Conservation (phyloP, 805 yeast species). For the Candida schatavii region DNA sequence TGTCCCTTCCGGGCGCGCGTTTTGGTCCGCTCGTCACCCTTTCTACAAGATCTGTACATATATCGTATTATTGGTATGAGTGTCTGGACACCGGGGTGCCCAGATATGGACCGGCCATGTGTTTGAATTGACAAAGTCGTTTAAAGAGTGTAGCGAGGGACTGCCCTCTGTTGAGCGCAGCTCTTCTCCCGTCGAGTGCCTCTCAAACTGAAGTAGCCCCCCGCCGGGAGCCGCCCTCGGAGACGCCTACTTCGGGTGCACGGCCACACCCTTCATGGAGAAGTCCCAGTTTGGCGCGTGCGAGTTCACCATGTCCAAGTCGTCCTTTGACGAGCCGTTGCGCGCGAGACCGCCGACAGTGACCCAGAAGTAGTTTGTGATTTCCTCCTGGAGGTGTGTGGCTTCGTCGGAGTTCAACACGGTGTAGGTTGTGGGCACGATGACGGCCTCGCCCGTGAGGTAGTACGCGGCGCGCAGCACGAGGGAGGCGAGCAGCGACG, state of each 20-base stretch:
- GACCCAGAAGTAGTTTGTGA: not conserved
- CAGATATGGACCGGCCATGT: too few relatives aligned
- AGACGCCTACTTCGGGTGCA: not conserved
- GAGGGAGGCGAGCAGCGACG: constrained; percentile 8
- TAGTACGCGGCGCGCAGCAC: constrained; percentile 16
- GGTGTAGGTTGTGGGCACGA: not conserved
- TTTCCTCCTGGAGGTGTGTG: not conserved
- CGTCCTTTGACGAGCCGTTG: not conserved
- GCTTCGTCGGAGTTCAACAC: not conserved
- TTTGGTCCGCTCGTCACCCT: too few relatives aligned
- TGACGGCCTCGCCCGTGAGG: constrained; percentile 14
- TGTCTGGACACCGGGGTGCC: too few relatives aligned
- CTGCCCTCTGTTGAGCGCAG: too few relatives aligned
- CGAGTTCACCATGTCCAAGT: not conserved
- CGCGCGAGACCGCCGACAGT: not conserved
- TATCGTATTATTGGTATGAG: too few relatives aligned
- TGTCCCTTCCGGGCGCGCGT: too few relatives aligned
- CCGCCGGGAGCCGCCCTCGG: too few relatives aligned
- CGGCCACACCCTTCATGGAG: not conserved
- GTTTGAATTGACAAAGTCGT: too few relatives aligned
- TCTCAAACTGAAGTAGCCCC: too few relatives aligned
- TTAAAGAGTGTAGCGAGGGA: too few relatives aligned
- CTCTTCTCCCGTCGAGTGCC: too few relatives aligned
- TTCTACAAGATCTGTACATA: too few relatives aligned
- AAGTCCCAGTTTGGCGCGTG: not conserved